phyloP scores from a whole-genome alignment of 345 rosid species.

The Eucalyptus paniculata region DNA sequence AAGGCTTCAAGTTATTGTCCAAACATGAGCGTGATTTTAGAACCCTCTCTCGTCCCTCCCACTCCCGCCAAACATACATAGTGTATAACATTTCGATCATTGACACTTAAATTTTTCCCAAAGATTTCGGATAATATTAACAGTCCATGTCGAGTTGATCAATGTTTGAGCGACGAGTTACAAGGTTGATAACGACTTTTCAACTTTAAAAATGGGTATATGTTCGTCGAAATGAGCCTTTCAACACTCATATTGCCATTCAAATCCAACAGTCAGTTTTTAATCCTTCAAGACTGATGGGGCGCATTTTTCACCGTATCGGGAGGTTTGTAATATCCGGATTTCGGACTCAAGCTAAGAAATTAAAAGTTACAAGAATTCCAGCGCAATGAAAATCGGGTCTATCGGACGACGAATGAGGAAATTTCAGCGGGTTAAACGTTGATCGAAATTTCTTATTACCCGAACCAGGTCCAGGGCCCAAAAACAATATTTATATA shows the following conservation, averaged over 20 bases:
- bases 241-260: neutral
- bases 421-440: neutral
- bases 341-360: neutral
- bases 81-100: neutral
- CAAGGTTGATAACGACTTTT: neutral
- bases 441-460: neutral
- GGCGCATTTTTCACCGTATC: neutral
- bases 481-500: neutral
- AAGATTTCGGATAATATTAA: neutral
- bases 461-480: neutral
- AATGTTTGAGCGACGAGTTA: neutral
- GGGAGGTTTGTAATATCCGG: neutral
- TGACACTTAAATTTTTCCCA: neutral
- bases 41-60: too few relatives aligned
- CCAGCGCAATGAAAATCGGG: neutral
- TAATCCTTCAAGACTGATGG: neutral
- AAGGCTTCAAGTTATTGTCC: too few relatives aligned
- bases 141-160: rapidly evolving
- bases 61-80: too few relatives aligned
- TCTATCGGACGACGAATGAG: neutral
- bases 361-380: neutral
- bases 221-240: neutral
- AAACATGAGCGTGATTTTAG: too few relatives aligned
- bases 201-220: neutral
- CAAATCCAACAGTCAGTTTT: neutral